A percentile compares a stretch with the other conserved stretches of the same genome.
Evolutionary conservation across 2,329 filamentous ascomycete genomes (phyloP).

Genomic region (Teratosphaeria viscida): DNA sequence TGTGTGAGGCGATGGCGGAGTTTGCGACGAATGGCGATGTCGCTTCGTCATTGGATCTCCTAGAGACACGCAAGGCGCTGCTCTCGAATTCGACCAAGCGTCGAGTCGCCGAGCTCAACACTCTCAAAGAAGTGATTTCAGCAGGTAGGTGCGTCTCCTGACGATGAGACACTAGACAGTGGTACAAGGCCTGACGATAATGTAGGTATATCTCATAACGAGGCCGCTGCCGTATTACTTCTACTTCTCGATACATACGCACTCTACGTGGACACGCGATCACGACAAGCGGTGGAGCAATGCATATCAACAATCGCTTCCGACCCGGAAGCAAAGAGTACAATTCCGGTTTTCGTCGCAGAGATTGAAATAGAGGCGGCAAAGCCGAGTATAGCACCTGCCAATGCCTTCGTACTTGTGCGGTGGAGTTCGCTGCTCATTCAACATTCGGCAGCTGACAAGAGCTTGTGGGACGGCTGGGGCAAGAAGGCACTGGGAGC

Average conservation of each 20-base stretch:
- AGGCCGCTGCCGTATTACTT: slow-evolving; percentile 27
- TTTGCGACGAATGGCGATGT: slow-evolving; percentile 13
- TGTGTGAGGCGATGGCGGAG: slow-evolving; percentile 11
- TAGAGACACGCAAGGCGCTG: slow-evolving; percentile 27
- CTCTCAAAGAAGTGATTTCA: slow-evolving; percentile 32
- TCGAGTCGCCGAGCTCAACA: slow-evolving; percentile 34
- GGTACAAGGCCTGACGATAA: neutral
- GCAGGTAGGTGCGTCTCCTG: slow-evolving; percentile 28
- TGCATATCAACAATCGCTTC: slow-evolving; percentile 63
- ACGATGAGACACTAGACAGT: neutral
- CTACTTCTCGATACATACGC: slow-evolving; percentile 80
- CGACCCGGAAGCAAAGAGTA: slow-evolving; percentile 44
- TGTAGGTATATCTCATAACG: slow-evolving; percentile 8
- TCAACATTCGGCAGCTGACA: slow-evolving; percentile 53
- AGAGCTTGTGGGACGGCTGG: slow-evolving; percentile 53
- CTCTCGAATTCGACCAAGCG: slow-evolving; percentile 40
- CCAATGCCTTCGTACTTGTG: slow-evolving; percentile 75
- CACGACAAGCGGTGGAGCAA: slow-evolving; percentile 69
- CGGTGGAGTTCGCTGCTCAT: slow-evolving; percentile 82
- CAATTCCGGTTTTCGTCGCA: slow-evolving; percentile 54
- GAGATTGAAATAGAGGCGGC: slow-evolving; percentile 61
- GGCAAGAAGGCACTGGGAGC: slow-evolving; percentile 56
- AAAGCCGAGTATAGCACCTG: slow-evolving; percentile 66
- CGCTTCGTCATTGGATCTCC: slow-evolving; percentile 11
- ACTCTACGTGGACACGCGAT: slow-evolving; percentile 75